These are phyloP conservation scores for Magnusiomyces suaveolens DNA, from an alignment of 1,139 yeast genomes.

Conservation along the genomic window DNA sequence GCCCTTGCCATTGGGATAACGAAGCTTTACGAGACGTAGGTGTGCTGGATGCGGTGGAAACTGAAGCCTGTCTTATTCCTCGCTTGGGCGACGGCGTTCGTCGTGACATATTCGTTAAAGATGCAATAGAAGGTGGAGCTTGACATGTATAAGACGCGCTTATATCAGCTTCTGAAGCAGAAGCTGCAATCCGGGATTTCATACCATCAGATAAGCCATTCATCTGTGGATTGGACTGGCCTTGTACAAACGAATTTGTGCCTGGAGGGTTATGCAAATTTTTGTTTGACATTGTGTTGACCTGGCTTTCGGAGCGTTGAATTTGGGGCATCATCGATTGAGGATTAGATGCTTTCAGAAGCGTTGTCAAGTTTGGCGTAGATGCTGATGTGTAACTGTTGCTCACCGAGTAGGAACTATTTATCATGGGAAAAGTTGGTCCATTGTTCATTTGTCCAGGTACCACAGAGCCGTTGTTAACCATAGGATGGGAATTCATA, in stretches of 20 bases:
- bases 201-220: background rate
- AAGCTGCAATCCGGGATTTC: background rate
- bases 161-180: background rate
- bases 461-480: background rate
- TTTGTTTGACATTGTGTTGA: background rate
- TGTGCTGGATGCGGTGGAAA: background rate
- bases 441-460: background rate
- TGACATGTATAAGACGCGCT: slow-evolving; percentile 1
- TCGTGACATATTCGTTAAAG: background rate
- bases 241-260: background rate
- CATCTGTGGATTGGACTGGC: background rate
- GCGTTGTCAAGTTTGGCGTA: slow-evolving; percentile 3
- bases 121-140: background rate
- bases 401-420: background rate
- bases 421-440: background rate
- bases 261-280: background rate
- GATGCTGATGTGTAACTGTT: slow-evolving; percentile 7
- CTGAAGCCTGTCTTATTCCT: background rate
- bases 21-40: background rate
- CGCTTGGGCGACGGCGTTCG: slow-evolving; percentile 1
- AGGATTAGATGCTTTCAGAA: background rate
- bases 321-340: background rate
- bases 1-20: background rate
- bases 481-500: slow-evolving; percentile 28
- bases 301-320: background rate